Conservation (phyloP, 441 rosid species). For the Pelargonium cotyledonis region DNA sequence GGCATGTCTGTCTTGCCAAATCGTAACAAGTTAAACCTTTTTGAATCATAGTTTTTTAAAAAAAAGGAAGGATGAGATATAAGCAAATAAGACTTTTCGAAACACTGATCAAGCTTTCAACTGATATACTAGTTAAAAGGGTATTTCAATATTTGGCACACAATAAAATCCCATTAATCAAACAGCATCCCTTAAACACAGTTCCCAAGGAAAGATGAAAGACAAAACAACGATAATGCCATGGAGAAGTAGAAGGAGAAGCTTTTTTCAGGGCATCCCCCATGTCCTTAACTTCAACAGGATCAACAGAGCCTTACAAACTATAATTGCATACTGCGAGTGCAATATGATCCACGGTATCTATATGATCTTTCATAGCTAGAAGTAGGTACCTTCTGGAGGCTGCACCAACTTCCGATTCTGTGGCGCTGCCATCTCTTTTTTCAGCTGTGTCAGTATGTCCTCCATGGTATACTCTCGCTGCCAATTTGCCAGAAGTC, state of each 20-base stretch:
- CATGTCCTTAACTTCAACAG: conserved; percentile 33
- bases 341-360: conserved; percentile 27
- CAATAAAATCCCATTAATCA: conserved; percentile 4
- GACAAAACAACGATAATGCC: conserved; percentile 29
- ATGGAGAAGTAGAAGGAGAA: conserved; percentile 27
- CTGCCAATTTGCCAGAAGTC: conserved; percentile 86
- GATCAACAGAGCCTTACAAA: conserved; percentile 41
- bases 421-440: conserved; percentile 93
- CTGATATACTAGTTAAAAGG: neutral
- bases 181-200: conserved; percentile 6
- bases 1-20: no score
- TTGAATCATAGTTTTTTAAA: no score
- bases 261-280: conserved; percentile 30
- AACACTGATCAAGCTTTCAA: no score
- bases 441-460: conserved; percentile 87
- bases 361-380: conserved; percentile 33
- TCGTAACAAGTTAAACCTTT: no score
- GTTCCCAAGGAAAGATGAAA: conserved; percentile 9
- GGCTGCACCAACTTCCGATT: conserved; percentile 98
- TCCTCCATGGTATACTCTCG: conserved; percentile 96
- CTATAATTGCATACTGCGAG: conserved; percentile 37
- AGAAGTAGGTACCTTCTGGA: conserved; percentile 95
- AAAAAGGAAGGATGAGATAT: no score
- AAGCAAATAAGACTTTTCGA: no score
- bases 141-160: neutral